These are phyloP conservation scores for Tanacetum coccineum DNA, from an alignment of 129 eudicot species.

Conservation along the genomic window DNA sequence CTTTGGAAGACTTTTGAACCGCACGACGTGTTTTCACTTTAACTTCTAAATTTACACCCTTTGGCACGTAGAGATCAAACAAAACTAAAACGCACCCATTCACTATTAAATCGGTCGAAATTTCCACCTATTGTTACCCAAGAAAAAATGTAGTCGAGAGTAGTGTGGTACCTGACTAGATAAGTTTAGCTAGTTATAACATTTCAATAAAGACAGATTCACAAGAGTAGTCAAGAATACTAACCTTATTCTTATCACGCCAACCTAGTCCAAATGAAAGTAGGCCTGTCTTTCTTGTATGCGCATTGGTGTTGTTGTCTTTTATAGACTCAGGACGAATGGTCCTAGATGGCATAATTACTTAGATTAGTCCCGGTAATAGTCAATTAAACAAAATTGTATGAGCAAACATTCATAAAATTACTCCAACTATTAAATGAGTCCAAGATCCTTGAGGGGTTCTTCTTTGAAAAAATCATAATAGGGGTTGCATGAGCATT, in stretches of 20 bases:
- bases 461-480: no score
- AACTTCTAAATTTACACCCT: not conserved
- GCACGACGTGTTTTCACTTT: not conserved
- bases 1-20: not conserved
- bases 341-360: conserved; percentile 31
- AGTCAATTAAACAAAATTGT: conserved; percentile 9
- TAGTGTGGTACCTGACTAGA: not conserved
- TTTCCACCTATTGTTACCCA: not conserved
- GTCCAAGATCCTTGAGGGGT: no score
- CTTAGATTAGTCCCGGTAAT: conserved; percentile 2
- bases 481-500: no score
- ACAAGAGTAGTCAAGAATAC: not conserved
- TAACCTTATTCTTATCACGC: conserved; percentile 86
- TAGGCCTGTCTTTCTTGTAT: conserved; percentile 45
- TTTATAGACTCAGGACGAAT: conserved; percentile 35
- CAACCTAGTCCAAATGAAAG: conserved; percentile 90
- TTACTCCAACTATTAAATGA: no score
- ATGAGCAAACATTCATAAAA: not conserved
- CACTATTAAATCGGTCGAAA: not conserved
- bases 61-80: not conserved
- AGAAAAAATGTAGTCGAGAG: not conserved
- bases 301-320: conserved; percentile 26
- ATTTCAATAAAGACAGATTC: not conserved
- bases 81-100: not conserved
- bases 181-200: not conserved